Evolutionary conservation across 768 basidiomycete species (phyloP).

Genomic region (Thelephora aurantiotincta): DNA sequence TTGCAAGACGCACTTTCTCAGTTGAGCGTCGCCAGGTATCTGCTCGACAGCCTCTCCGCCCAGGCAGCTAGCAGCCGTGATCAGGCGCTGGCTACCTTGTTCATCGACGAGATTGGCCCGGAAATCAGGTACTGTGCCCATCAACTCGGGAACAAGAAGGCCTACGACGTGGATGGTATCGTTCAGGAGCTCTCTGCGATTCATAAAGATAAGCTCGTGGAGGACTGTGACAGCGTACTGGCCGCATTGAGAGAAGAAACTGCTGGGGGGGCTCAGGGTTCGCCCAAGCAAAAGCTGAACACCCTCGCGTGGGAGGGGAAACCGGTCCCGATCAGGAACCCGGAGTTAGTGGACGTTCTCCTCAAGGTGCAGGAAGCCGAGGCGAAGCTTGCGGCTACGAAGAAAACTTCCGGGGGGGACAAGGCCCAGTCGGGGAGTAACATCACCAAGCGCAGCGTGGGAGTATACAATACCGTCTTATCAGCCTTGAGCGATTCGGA

Average conservation of each 20-base stretch:
- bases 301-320: slow-evolving; percentile 69
- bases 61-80: slow-evolving; percentile 62
- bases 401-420: slow-evolving; percentile 10
- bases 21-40: slow-evolving; percentile 60
- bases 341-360: slow-evolving; percentile 81
- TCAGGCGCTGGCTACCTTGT: slow-evolving; percentile 75
- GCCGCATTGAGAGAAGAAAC: slow-evolving; percentile 33
- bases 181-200: slow-evolving; percentile 45
- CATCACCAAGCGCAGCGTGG: slow-evolving; percentile 59
- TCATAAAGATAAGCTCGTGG: slow-evolving; percentile 46
- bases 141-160: slow-evolving; percentile 60
- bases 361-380: slow-evolving; percentile 74
- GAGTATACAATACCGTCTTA: slow-evolving; percentile 78
- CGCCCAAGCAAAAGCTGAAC: slow-evolving; percentile 39
- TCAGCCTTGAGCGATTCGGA: slow-evolving; percentile 83
- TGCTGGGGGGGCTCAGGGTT: slow-evolving; percentile 19
- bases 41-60: slow-evolving; percentile 56
- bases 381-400: slow-evolving; percentile 27
- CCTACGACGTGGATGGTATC: slow-evolving; percentile 73
- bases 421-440: slow-evolving; percentile 23
- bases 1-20: slow-evolving; percentile 66
- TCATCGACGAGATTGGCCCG: slow-evolving; percentile 79
- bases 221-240: slow-evolving; percentile 43
- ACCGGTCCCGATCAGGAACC: slow-evolving; percentile 74
- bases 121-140: slow-evolving; percentile 91